phyloP scores from a whole-genome alignment of 2,329 filamentous ascomycete genomes.

The Berkeleyomyces basicola region DNA sequence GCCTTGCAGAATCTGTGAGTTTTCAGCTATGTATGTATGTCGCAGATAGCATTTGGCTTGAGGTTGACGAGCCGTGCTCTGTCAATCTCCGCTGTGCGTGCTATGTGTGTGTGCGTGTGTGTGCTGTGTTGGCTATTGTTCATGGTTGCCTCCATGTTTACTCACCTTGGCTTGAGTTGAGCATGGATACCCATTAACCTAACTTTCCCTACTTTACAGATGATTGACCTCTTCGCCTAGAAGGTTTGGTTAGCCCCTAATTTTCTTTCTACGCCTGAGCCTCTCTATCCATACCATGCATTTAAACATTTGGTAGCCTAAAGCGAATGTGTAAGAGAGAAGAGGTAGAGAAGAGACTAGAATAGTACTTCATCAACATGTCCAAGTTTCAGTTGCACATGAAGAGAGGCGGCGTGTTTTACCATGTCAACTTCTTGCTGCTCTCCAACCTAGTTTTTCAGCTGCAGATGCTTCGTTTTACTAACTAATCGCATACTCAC shows the following conservation, averaged over 20 bases:
- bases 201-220: not conserved
- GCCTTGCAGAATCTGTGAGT: slow-evolving; percentile 1
- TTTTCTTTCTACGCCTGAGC: not conserved
- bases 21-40: not conserved
- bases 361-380: not conserved
- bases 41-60: not conserved
- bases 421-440: not conserved
- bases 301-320: not conserved
- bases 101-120: no score
- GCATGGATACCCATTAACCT: not conserved
- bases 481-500: not conserved
- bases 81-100: no score
- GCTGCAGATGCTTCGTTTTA: not conserved
- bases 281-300: no score
- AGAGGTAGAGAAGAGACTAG: not conserved
- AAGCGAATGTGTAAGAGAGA: not conserved
- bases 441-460: not conserved
- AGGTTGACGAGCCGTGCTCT: not conserved
- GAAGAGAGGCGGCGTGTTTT: not conserved
- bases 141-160: not conserved
- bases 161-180: not conserved
- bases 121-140: not conserved
- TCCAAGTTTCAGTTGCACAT: not conserved
- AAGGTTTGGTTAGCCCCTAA: not conserved
- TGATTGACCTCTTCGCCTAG: not conserved